A percentile compares a stretch with the other conserved stretches of the same genome.
Evolutionary conservation across 768 basidiomycete genomes (phyloP).

Genomic region (Fomitopsis pulvina): DNA sequence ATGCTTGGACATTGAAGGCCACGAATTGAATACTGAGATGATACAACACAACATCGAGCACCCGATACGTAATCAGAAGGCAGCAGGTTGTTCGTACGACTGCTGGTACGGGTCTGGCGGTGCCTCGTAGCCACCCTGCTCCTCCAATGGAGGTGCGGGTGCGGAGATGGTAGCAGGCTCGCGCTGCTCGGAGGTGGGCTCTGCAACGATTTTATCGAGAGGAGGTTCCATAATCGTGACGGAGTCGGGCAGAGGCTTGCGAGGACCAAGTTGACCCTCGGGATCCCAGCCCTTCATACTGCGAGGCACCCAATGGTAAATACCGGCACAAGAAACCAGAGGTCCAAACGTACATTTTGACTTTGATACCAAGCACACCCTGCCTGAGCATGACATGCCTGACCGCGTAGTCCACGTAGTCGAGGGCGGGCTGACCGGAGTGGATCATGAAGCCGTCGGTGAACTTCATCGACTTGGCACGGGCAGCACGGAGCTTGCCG

Average conservation of each 20-base stretch:
- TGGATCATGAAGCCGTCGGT: slow-evolving; percentile 99
- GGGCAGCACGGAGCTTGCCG: slow-evolving; percentile 98
- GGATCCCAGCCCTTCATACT: slow-evolving; percentile 98
- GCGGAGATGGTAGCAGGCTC: slow-evolving; percentile 50
- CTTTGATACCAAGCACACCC: slow-evolving; percentile 99
- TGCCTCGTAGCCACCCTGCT: slow-evolving; percentile 29
- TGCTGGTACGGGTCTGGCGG: slow-evolving; percentile 33
- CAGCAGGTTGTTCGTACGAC: slow-evolving; percentile 27
- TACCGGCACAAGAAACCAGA: background rate
- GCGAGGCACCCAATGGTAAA: slow-evolving; percentile 12
- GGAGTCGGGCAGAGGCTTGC: slow-evolving; percentile 91
- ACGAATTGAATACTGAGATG: background rate
- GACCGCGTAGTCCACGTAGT: slow-evolving; percentile 97
- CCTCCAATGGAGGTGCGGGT: slow-evolving; percentile 48
- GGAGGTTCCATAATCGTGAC: slow-evolving; percentile 88
- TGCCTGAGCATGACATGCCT: slow-evolving; percentile 97
- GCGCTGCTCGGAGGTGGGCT: slow-evolving; percentile 86
- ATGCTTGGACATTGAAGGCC: background rate
- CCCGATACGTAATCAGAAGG: slow-evolving; percentile 42
- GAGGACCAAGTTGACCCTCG: slow-evolving; percentile 82
- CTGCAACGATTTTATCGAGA: slow-evolving; percentile 82
- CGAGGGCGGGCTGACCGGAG: slow-evolving; percentile 95
- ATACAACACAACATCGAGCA: background rate
- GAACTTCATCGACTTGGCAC: slow-evolving; percentile 99
- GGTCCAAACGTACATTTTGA: slow-evolving; percentile 76